Evolutionary conservation across 139 green algal species (phyloP).

Genomic region (Asterochloris erici): DNA sequence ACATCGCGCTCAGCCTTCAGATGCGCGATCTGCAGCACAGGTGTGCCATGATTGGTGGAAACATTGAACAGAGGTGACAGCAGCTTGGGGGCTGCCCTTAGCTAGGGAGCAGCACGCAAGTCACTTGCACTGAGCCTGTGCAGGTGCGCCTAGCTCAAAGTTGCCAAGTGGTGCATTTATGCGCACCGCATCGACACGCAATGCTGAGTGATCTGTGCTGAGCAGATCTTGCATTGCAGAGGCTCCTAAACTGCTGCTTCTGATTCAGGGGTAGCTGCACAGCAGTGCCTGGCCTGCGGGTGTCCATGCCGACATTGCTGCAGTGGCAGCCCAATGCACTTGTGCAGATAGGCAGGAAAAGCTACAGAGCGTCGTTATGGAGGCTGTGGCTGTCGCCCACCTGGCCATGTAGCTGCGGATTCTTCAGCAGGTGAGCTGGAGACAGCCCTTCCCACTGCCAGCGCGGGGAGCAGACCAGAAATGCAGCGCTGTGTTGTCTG

Average conservation of each 20-base stretch:
- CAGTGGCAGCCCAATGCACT: background rate
- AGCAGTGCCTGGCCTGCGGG: background rate
- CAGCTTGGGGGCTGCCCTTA: background rate
- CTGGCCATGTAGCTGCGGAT: no score
- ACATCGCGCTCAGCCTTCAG: conserved; percentile 64
- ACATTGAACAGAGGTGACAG: no score
- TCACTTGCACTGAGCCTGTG: no score
- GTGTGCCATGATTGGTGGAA: background rate
- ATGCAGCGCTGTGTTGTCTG: background rate
- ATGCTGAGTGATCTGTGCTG: background rate
- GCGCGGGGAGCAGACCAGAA: background rate
- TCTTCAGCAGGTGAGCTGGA: background rate
- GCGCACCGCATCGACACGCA: background rate
- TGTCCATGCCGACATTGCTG: no score
- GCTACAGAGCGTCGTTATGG: background rate
- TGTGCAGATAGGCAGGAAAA: background rate
- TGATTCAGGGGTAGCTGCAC: background rate
- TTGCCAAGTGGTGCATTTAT: no score
- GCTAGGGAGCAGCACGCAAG: background rate
- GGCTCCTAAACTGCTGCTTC: background rate
- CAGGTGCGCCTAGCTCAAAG: no score
- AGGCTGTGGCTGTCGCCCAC: no score
- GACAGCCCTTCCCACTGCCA: background rate
- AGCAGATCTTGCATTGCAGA: background rate
- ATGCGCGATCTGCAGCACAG: conserved; percentile 57